phyloP scores from a whole-genome alignment of 805 yeast genomes.

The Metschnikowia lachancei region DNA sequence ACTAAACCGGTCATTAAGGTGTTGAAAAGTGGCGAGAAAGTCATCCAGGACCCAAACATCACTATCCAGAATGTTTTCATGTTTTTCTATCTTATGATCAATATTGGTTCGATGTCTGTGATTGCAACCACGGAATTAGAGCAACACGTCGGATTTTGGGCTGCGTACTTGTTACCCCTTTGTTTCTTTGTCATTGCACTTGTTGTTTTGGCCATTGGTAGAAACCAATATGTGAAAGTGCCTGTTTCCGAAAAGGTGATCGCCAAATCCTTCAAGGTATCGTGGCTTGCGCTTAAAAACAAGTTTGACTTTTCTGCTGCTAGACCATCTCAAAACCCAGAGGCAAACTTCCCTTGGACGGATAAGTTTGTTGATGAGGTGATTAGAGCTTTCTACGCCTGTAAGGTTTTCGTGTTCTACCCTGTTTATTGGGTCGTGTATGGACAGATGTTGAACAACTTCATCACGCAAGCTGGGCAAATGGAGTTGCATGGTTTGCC shows the following conservation, averaged over 20 bases:
- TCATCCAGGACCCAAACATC: constrained; percentile 57
- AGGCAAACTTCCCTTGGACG: constrained; percentile 52
- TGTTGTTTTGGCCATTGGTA: constrained; percentile 50
- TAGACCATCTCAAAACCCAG: constrained; percentile 54
- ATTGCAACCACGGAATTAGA: constrained; percentile 78
- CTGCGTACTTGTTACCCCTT: constrained; percentile 71
- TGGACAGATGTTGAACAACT: constrained; percentile 68
- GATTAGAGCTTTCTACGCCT: constrained; percentile 59
- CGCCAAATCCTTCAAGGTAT: constrained; percentile 47
- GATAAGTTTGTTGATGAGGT: constrained; percentile 76
- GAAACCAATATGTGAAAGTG: constrained; percentile 52
- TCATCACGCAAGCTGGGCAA: constrained; percentile 69
- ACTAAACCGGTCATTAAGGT: constrained; percentile 38
- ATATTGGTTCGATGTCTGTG: constrained; percentile 71
- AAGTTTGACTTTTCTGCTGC: constrained; percentile 52
- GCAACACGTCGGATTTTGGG: constrained; percentile 62
- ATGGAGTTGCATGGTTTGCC: constrained; percentile 78
- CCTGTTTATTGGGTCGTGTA: constrained; percentile 75
- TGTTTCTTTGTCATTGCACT: constrained; percentile 54
- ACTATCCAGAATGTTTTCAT: constrained; percentile 73
- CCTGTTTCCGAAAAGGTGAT: constrained; percentile 64
- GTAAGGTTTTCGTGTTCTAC: constrained; percentile 68
- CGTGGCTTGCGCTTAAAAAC: constrained; percentile 45
- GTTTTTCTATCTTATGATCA: constrained; percentile 74
- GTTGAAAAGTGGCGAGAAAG: constrained; percentile 40